phyloP scores from a whole-genome alignment of 2,329 filamentous ascomycete species.

The Claviceps sp. region DNA sequence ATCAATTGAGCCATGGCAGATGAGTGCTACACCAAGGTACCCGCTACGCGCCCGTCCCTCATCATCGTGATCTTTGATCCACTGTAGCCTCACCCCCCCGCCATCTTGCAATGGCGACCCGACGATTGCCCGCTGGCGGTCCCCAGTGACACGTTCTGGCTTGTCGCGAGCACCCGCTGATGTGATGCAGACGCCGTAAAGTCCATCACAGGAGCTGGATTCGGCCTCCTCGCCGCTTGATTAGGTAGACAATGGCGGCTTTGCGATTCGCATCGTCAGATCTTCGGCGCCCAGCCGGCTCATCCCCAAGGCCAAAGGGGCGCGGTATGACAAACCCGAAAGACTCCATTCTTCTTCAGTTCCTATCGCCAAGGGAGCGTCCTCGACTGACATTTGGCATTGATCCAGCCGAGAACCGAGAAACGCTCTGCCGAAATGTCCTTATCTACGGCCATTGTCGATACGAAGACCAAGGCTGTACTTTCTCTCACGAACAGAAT shows the following conservation, averaged over 20 bases:
- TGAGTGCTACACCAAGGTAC: constrained; percentile 30
- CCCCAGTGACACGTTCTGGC: background rate
- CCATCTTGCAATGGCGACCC: background rate
- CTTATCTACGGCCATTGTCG: constrained; percentile 88
- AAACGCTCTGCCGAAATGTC: constrained; percentile 84
- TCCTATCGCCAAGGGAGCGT: background rate
- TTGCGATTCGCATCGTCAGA: constrained; percentile 32
- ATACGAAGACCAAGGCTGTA: constrained; percentile 82
- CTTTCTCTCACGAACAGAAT: constrained; percentile 74
- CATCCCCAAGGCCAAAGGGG: constrained; percentile 39
- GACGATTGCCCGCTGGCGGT: background rate
- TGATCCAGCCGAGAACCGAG: constrained; percentile 54
- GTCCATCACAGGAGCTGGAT: constrained; percentile 22
- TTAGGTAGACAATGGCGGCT: constrained; percentile 30
- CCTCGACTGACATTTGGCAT: constrained; percentile 4
- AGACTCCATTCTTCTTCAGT: no score
- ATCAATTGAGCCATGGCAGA: constrained; percentile 36
- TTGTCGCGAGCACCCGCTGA: constrained; percentile 5
- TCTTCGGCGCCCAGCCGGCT: constrained; percentile 39
- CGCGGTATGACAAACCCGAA: constrained; percentile 31
- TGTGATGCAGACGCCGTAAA: constrained; percentile 27
- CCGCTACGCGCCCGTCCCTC: constrained; percentile 10
- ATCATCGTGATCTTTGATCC: background rate
- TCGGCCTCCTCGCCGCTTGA: constrained; percentile 14
- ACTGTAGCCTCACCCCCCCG: constrained; percentile 1